A percentile compares a stretch with the other conserved stretches of the same genome.
phyloP scores from a whole-genome alignment of 75 land plant species.

The Sequoia sempervirens region DNA sequence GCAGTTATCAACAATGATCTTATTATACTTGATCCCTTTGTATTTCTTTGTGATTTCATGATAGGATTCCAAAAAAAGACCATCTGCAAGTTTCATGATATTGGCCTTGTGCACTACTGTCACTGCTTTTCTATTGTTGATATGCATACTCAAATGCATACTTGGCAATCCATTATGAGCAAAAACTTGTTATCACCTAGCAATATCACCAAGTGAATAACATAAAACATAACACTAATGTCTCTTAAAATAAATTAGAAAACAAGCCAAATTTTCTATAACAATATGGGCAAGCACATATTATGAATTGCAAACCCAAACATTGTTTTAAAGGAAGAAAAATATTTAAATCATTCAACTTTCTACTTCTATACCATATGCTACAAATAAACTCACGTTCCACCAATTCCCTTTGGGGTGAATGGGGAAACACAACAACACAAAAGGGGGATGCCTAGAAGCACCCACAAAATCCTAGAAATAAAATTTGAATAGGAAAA shows the following conservation, averaged over 20 bases:
- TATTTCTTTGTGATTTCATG: constrained; percentile 75
- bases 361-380: no score
- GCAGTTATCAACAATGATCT: constrained; percentile 85
- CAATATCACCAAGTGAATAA: constrained; percentile 9
- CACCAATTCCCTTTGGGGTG: no score
- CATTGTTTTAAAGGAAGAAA: not conserved
- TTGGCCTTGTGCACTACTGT: constrained; percentile 87
- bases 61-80: constrained; percentile 65
- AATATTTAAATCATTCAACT: not conserved
- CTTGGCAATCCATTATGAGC: constrained; percentile 73
- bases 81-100: constrained; percentile 81
- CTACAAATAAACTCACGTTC: no score
- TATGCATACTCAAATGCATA: constrained; percentile 88
- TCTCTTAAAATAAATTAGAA: not conserved
- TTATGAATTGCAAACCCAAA: not conserved
- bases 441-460: no score
- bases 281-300: not conserved
- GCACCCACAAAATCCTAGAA: no score
- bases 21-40: constrained; percentile 75
- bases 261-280: not conserved
- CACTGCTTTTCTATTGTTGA: constrained; percentile 76
- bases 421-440: no score
- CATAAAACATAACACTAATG: not conserved
- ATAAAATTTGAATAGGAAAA: no score
- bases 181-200: constrained; percentile 78